A percentile compares a stretch with the other conserved stretches of the same genome.
These are phyloP conservation scores for Lactuca saligna DNA, from an alignment of 129 eudicot genomes.

Conservation along the genomic window DNA sequence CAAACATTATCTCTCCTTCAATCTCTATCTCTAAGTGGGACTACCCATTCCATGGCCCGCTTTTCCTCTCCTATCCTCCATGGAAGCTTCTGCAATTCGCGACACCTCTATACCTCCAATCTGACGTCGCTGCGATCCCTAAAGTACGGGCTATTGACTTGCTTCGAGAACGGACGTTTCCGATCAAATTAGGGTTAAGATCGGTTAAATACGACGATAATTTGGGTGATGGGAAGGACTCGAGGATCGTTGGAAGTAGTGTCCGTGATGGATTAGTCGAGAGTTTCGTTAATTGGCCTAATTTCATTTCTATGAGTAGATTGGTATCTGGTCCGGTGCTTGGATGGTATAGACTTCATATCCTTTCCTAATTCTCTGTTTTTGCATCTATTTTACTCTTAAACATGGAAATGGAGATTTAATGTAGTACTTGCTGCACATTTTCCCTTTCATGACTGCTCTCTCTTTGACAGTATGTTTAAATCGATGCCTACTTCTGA, in stretches of 20 bases:
- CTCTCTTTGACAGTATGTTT: neutral
- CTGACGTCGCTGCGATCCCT: slow-evolving; percentile 48
- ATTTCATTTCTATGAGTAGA: slow-evolving; percentile 65
- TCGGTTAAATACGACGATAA: slow-evolving; percentile 2
- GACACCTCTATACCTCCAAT: slow-evolving; percentile 61
- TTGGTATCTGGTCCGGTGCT: slow-evolving; percentile 85
- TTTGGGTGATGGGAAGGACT: slow-evolving; percentile 15
- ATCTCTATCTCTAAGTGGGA: slow-evolving; percentile 20
- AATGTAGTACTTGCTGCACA: neutral
- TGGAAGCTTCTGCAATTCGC: slow-evolving; percentile 70
- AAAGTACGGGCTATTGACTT: slow-evolving; percentile 39
- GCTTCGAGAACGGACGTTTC: slow-evolving; percentile 34
- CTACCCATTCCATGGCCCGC: slow-evolving; percentile 49
- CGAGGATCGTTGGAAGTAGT: slow-evolving; percentile 15
- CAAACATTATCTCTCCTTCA: slow-evolving; percentile 33
- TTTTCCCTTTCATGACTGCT: neutral
- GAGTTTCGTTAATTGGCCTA: slow-evolving; percentile 71
- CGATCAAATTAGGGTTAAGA: slow-evolving; percentile 37
- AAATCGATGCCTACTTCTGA: neutral
- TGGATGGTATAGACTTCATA: slow-evolving; percentile 59
- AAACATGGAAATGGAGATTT: neutral
- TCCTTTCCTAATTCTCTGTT: slow-evolving; percentile 5
- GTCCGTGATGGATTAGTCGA: slow-evolving; percentile 31
- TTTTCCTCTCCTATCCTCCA: slow-evolving; percentile 68
- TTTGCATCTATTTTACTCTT: neutral